Evolutionary conservation across 192 early-diverging fungal species (phyloP), one percentile per base, ranked within the genome.

Genomic region (Umbelopsis sp.): DNA sequence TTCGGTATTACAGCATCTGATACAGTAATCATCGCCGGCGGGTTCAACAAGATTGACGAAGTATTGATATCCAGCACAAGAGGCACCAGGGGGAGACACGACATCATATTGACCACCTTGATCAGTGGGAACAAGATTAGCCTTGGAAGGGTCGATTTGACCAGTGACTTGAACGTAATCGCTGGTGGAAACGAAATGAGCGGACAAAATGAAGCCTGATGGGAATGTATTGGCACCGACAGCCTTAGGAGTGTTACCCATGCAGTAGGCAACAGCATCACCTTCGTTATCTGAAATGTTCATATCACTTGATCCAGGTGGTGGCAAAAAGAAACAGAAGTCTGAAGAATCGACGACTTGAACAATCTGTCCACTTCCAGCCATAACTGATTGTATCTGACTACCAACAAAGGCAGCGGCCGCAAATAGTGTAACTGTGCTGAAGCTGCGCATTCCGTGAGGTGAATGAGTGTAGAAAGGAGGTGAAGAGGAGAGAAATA

Each of bases 11-110:
- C 80, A 83, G 68, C 86, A 86, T 20, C 84, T 79, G 73, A 87
- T 80, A 77, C 86, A 87, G 71, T 79, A 87, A 54, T 65, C 67
- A 47, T 81, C 47, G 11, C n/a, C 36, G 26, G 80, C 66, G 68
- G 86, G 86, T 69, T 87, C 86, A 49, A 87, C 62, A 53, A 87
- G 74, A 65, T 85, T 81, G 21, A 87, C 86, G 72, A 78, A 87
- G 67, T 82, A 77, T 10, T 76, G 68, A 69, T 77, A 85, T 2
- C 77, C 79, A 45, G 80, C 74, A 66, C 84, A 86, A 12, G 71
- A 41, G 44, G 82, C 79, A 7, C 79, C 79, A 20, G 43, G 65
- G 32, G 84, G 84, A 17, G 84, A 80, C 17, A 65, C 70, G 31
- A 79, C 65, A 68, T 87, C 86, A 32, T 76, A 82, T 69, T 87